phyloP scores from a whole-genome alignment of 305 asterid species.

The Fraxinus albicans region DNA sequence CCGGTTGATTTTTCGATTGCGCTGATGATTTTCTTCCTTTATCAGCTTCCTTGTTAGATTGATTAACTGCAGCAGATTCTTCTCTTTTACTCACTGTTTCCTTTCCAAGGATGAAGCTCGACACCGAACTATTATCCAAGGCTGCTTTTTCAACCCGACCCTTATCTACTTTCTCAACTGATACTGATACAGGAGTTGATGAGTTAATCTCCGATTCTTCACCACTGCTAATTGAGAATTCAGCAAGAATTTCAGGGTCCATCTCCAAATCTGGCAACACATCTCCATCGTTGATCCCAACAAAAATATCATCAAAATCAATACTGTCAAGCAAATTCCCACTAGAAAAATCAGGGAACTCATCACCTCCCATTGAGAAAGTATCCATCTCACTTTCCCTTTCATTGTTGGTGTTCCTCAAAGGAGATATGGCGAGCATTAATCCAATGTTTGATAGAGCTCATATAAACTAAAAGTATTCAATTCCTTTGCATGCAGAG shows the following conservation, averaged over 20 bases:
- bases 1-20: conserved; percentile 49
- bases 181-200: conserved; percentile 18
- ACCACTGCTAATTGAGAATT: conserved; percentile 45
- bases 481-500: neutral
- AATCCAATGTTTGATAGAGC: neutral
- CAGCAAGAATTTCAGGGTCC: conserved; percentile 77
- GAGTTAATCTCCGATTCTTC: conserved; percentile 44
- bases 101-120: conserved; percentile 37
- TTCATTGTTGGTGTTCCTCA: conserved; percentile 47
- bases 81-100: conserved; percentile 36
- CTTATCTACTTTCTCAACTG: conserved; percentile 25
- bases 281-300: conserved; percentile 66
- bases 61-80: conserved; percentile 21
- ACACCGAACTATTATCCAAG: conserved; percentile 37
- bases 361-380: conserved; percentile 39
- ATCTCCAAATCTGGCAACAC: conserved; percentile 78
- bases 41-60: conserved; percentile 33
- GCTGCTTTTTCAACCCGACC: conserved; percentile 22
- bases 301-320: conserved; percentile 75
- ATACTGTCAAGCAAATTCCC: conserved; percentile 69
- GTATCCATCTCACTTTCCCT: conserved; percentile 50
- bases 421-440: conserved; percentile 74
- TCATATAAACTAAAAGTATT: neutral
- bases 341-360: conserved; percentile 51
- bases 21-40: conserved; percentile 50